Base-by-base conservation (phyloP, 495 filamentous ascomycete genomes). In the Recurvomyces mirabilis region DNA sequence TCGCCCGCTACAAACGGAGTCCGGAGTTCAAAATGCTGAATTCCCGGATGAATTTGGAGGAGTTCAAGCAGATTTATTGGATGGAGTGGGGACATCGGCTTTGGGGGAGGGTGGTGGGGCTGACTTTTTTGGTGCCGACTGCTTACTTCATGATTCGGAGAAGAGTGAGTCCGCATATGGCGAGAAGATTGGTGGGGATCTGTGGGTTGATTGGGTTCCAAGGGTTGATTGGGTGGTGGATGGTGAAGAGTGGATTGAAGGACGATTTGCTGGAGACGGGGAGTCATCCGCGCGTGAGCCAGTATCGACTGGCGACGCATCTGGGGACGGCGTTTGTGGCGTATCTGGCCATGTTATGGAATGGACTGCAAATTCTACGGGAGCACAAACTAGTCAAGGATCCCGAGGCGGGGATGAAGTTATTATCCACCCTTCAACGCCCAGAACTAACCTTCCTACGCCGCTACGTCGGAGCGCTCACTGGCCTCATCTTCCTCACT, bases 31-130 rank as follows among this genome's bases (percentile, higher is more conserved):
- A 81, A 54, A 73, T 84, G 22, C 69, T 98, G 35, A 96, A 98
- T 65, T 75, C 87, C 15, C 73, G 86, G 58, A 98, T 98, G 91
- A 80, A 68, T 23, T 66, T 96, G 24, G 73, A 75, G 24, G 93
- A 95, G 58, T 98, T 94, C 67, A 94, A 96, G 63, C 82, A 86
- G 62, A 98, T 98, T 49, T 96, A 96, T 71, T 96, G 80, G 63
- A 96, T 98, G 93, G 91, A 98, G 72, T 98, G 93, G 93, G 78
- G 81, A 4, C 91, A 98, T 65, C 77, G 91, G 14, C 74, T 94
- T 32, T 95, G 91, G 87, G 91, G 93, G n/a, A 77, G 91, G 35
- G 69, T 93, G 41, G 80, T 98, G 29, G 91, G 93, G 20, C 56
- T 96, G 29, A 82, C 86, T 14, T 95, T 95, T 58, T 77, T 93